phyloP scores from a whole-genome alignment of 805 yeast species.

The Zygosaccharomyces kombuchaensis region DNA sequence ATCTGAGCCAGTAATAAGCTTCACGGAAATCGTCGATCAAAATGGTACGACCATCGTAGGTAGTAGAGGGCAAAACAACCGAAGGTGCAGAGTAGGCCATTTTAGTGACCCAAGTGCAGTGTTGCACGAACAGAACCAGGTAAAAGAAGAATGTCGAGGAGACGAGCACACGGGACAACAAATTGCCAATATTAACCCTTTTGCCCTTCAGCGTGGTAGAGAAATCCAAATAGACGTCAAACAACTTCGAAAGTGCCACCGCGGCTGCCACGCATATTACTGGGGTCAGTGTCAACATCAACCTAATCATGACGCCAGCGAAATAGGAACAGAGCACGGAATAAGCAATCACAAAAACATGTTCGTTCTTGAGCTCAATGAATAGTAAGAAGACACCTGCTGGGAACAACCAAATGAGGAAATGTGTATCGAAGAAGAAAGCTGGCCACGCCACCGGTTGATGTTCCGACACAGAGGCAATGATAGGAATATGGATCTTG shows the following conservation, averaged over 20 bases:
- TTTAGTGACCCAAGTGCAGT: constrained; percentile 96
- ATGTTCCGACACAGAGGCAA: constrained; percentile 98
- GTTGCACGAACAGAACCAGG: constrained; percentile 76
- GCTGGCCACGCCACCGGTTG: constrained; percentile 99
- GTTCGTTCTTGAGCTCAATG: constrained; percentile 87
- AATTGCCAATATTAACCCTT: constrained; percentile 28
- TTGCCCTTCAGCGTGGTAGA: constrained; percentile 25
- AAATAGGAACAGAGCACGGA: constrained; percentile 92
- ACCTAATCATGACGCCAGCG: constrained; percentile 98
- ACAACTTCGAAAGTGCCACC: constrained; percentile 75
- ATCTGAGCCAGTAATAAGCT: constrained; percentile 97
- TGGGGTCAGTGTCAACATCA: constrained; percentile 95
- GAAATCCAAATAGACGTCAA: constrained; percentile 76
- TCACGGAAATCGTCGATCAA: constrained; percentile 96
- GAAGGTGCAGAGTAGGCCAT: constrained; percentile 97
- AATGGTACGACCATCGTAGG: constrained; percentile 78
- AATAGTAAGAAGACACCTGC: constrained; percentile 90
- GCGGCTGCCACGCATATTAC: constrained; percentile 92
- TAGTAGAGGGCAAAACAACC: constrained; percentile 77
- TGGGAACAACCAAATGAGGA: constrained; percentile 97
- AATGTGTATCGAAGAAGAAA: constrained; percentile 88
- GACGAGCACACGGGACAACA: constrained; percentile 59
- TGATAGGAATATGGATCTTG: constrained; percentile 95
- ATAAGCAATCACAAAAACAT: constrained; percentile 86
- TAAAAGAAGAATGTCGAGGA: constrained; percentile 66